Evolutionary conservation across 1,284 basidiomycete genomes (phyloP).

Genomic region (Phaffia rhodozyma): DNA sequence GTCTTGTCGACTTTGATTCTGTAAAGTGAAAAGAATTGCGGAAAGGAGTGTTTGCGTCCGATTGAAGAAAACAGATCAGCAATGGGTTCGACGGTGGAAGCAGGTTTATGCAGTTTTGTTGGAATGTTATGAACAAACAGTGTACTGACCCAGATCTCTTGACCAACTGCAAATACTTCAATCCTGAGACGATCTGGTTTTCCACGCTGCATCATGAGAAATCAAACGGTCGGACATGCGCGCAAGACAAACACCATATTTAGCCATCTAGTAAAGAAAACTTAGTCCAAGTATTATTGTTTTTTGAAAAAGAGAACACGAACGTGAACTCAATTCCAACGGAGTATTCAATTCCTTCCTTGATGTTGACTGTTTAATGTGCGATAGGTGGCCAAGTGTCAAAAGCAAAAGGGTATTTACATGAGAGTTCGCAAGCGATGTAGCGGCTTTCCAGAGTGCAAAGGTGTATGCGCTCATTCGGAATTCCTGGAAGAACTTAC

Average conservation of each 20-base stretch:
- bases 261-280: no score
- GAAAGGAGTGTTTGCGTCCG: slow-evolving; percentile 18
- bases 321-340: slow-evolving; percentile 40
- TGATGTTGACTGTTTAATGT: slow-evolving; percentile 33
- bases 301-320: slow-evolving; percentile 16
- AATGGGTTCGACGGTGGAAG: no score
- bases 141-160: slow-evolving; percentile 34
- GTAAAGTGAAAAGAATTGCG: slow-evolving; percentile 27
- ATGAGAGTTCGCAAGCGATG: neutral
- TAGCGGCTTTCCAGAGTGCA: neutral
- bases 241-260: neutral
- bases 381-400: neutral
- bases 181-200: slow-evolving; percentile 41
- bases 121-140: neutral
- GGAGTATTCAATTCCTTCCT: slow-evolving; percentile 45
- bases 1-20: slow-evolving; percentile 34
- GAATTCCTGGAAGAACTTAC: slow-evolving; percentile 21
- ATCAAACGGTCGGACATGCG: slow-evolving; percentile 11
- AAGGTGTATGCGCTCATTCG: neutral
- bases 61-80: no score
- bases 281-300: no score
- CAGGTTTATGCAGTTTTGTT: no score
- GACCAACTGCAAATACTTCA: slow-evolving; percentile 43
- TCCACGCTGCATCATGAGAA: slow-evolving; percentile 30
- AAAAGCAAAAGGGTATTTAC: neutral